Percentiles rank a stretch among this genome's conserved stretches.
Evolutionary conservation across 805 yeast genomes (phyloP).

Genomic region (Dipodascopsis tothii): DNA sequence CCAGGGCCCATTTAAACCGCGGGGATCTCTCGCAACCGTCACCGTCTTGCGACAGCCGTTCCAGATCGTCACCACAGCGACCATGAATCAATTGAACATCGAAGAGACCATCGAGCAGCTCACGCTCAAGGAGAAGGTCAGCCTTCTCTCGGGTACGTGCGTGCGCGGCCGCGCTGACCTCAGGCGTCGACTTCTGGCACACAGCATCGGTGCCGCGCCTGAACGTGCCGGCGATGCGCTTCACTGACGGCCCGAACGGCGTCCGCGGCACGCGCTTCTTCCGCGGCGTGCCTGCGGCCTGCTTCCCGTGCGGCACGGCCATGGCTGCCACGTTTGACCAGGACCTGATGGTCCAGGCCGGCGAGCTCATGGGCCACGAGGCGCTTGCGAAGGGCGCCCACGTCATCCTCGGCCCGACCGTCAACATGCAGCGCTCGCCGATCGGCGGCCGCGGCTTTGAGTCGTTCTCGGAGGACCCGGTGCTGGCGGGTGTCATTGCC

Average conservation of each 20-base stretch:
- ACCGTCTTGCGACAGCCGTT: too few species aligned
- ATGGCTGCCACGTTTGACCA: constrained; percentile 52
- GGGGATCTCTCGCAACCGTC: too few species aligned
- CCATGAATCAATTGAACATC: constrained; percentile 6
- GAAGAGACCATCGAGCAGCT: constrained; percentile 22
- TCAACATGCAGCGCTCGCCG: constrained; percentile 52
- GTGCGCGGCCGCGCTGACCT: background rate
- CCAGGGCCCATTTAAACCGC: too few species aligned
- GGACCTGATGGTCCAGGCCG: constrained; percentile 43
- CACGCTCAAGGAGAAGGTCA: constrained; percentile 28
- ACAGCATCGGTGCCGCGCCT: constrained; percentile 37
- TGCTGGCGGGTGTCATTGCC: constrained; percentile 41
- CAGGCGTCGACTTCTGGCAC: constrained; percentile 42
- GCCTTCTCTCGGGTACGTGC: constrained; percentile 34
- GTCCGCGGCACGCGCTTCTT: constrained; percentile 52
- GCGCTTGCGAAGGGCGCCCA: constrained; percentile 49
- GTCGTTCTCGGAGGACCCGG: constrained; percentile 56
- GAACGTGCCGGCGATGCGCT: constrained; percentile 42
- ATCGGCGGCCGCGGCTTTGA: constrained; percentile 60
- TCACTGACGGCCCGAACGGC: constrained; percentile 60
- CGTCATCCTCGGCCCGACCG: constrained; percentile 44
- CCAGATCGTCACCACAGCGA: too few species aligned
- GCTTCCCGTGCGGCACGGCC: constrained; percentile 56
- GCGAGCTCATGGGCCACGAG: constrained; percentile 47
- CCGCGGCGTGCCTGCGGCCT: constrained; percentile 47